phyloP scores from a whole-genome alignment of 176 grass and related monocot species.

The Leersia perrieri region DNA sequence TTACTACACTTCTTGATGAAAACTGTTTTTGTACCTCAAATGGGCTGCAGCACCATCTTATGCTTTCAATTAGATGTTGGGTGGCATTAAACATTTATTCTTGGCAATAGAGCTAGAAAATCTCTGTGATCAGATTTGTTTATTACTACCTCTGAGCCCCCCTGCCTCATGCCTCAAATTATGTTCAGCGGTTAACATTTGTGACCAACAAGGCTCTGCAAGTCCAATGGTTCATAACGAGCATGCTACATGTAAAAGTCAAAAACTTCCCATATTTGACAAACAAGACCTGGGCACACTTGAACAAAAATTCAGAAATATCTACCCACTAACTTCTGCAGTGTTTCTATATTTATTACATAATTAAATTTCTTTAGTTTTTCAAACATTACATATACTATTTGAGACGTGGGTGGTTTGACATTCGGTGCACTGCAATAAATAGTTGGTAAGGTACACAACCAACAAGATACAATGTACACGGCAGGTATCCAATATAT shows the following conservation, averaged over 20 bases:
- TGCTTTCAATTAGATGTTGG: not conserved
- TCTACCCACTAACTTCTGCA: not conserved
- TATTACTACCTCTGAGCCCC: not conserved
- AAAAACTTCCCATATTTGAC: constrained; percentile 4
- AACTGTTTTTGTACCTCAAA: not conserved
- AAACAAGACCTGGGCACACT: not conserved
- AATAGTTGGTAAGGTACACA: not conserved
- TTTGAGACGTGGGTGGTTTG: constrained; percentile 13
- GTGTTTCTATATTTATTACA: not conserved
- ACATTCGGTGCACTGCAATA: not conserved
- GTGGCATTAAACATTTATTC: not conserved
- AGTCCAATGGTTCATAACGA: not conserved
- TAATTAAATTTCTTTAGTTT: not conserved
- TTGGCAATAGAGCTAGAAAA: not conserved
- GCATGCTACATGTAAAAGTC: constrained; percentile 13
- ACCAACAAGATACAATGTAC: not conserved
- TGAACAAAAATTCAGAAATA: not conserved
- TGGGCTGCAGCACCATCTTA: not conserved
- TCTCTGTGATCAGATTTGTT: not conserved
- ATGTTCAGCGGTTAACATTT: not conserved
- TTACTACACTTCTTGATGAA: not conserved
- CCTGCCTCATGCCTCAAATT: not conserved
- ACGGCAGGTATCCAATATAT: not conserved
- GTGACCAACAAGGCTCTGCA: not conserved
- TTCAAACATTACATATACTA: not conserved